Evolutionary conservation across 2,329 filamentous ascomycete species (phyloP), one percentile per base, ranked within the genome.

Genomic region (Fusarium robinianum): DNA sequence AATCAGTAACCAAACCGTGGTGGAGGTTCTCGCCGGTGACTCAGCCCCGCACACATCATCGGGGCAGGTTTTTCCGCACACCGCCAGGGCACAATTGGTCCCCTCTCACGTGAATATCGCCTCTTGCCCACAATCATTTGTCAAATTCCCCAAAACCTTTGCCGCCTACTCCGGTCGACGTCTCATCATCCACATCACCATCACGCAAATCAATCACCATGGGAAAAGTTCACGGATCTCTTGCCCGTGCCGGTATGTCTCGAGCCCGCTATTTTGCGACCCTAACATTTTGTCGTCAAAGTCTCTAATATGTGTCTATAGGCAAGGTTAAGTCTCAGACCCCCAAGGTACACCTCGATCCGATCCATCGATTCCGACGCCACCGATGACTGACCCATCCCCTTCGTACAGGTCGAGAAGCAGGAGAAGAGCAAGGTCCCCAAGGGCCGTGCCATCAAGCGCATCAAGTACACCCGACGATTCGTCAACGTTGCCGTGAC

Each of bases 401-500:
- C 15, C 49, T 40, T 14, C 33, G 43, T 54, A 65, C 49, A 90
- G 87, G 87, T 92, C 75, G 88, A 94, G 77, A 76, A 81, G 49
- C 87, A 91, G 77, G 91, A 96, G 86, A 96, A 96, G 87, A 80
- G 88, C 78, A 96, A 97, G 88, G 82, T 79, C 66, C 90, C 92
- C 72, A 96, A 96, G 85, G 92, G 92, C 71, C 90, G 92, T 71
- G 92, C 92, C 65, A 90, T 94, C 80, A 97, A 97, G 90, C 85
- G 92, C 70, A 85, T 95, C 73, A 85, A 83, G 74, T 96, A 96
- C 84, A 96, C 90, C 66, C 88, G 92, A 74, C 90, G 92, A 69
- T 97, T 97, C 81, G 91, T 97, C 65, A 96, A 97, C 79, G 90
- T 97, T 72, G 94, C 89, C 69, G 83, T 96, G 77, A 95, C 91